phyloP scores from a whole-genome alignment of 139 green algal genomes.

The Chlamydomonas asymmetrica region DNA sequence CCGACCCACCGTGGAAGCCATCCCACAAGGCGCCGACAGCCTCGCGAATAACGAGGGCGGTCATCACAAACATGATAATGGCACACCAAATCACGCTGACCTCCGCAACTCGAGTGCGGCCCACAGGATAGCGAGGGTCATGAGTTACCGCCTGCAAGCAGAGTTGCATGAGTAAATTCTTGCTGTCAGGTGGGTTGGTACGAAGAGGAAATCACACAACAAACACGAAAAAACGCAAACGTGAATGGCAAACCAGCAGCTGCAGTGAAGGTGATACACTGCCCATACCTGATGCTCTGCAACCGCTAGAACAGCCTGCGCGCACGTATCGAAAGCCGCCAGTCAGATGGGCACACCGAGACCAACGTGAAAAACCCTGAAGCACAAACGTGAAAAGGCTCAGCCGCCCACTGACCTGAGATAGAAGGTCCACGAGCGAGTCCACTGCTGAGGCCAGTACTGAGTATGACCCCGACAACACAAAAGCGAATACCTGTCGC shows the following conservation, averaged over 20 bases:
- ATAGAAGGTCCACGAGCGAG: constrained; percentile 67
- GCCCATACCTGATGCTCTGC: constrained; percentile 40
- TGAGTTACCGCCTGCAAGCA: not conserved
- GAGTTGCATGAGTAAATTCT: not conserved
- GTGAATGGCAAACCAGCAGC: not conserved
- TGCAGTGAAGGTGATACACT: not conserved
- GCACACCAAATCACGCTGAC: constrained; percentile 17
- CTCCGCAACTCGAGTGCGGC: constrained; percentile 15
- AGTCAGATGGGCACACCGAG: too few species aligned
- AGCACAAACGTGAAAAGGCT: too few species aligned
- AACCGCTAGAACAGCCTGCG: constrained; percentile 64
- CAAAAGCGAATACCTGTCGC: not conserved
- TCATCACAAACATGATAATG: constrained; percentile 19
- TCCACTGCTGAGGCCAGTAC: constrained; percentile 70
- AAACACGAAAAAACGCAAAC: not conserved
- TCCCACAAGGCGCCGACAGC: not conserved
- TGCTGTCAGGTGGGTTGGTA: not conserved
- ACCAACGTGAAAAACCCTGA: too few species aligned
- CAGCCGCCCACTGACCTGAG: too few species aligned
- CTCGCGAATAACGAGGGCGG: constrained; percentile 14
- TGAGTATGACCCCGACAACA: constrained; percentile 35
- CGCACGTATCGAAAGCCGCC: too few species aligned
- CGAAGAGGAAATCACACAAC: not conserved
- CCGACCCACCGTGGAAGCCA: constrained; percentile 15
- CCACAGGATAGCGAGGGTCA: constrained; percentile 15